phyloP scores from a whole-genome alignment of 768 basidiomycete species.

The Boletus sensibilis region DNA sequence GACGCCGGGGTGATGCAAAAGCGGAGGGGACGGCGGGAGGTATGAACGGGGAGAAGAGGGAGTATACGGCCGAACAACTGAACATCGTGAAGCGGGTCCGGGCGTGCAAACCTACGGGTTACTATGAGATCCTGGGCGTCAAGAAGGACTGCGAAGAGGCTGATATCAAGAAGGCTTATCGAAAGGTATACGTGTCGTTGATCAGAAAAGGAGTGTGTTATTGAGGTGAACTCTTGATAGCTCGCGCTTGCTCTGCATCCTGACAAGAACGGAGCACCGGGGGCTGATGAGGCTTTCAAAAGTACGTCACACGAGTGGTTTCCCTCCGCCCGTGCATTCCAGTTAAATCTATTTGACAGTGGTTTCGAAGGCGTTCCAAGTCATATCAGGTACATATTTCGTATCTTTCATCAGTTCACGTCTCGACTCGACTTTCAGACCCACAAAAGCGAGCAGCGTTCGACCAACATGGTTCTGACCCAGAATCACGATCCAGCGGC shows the following conservation, averaged over 20 bases:
- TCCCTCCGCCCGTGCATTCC: neutral
- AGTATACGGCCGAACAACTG: constrained; percentile 82
- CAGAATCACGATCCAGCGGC: constrained; percentile 77
- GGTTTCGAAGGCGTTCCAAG: constrained; percentile 97
- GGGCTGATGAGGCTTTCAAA: constrained; percentile 98
- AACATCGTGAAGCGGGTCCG: constrained; percentile 84
- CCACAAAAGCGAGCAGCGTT: constrained; percentile 85
- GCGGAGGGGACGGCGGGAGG: constrained; percentile 56
- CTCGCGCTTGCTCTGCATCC: constrained; percentile 87
- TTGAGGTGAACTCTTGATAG: constrained; percentile 38
- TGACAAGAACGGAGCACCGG: constrained; percentile 96
- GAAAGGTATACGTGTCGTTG: constrained; percentile 65
- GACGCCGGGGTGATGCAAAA: constrained; percentile 51
- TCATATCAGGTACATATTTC: constrained; percentile 65
- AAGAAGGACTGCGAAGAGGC: constrained; percentile 79
- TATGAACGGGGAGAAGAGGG: constrained; percentile 72
- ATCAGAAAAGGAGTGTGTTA: constrained; percentile 3
- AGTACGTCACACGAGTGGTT: constrained; percentile 47
- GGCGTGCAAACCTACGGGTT: constrained; percentile 82
- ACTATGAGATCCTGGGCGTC: constrained; percentile 87
- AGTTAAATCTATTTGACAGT: constrained; percentile 47
- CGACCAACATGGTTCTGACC: constrained; percentile 84
- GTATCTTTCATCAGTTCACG: neutral
- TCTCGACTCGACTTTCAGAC: constrained; percentile 43
- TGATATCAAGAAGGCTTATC: constrained; percentile 92